Percentiles rank a stretch among this genome's conserved stretches.
These are phyloP conservation scores for Sungouiella blattae DNA, from an alignment of 805 yeast genomes.

Conservation along the genomic window DNA sequence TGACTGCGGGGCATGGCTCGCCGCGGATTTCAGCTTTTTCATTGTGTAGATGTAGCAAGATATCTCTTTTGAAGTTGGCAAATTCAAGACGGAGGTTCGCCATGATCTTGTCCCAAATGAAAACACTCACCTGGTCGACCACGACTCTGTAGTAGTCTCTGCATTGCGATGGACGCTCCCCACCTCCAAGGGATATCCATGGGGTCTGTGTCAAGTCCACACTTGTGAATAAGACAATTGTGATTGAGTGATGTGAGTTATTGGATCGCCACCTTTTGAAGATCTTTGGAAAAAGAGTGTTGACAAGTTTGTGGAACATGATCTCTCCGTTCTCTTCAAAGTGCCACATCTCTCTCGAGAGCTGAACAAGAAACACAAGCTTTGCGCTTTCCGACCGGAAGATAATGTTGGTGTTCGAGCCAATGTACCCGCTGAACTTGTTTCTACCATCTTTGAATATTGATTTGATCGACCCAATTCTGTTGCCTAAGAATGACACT, in stretches of 20 bases:
- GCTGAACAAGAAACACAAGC: constrained; percentile 77
- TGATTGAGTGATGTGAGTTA: constrained; percentile 86
- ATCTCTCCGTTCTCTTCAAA: constrained; percentile 96
- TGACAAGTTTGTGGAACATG: constrained; percentile 86
- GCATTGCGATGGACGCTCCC: constrained; percentile 66
- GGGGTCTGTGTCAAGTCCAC: constrained; percentile 56
- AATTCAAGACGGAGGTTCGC: constrained; percentile 80
- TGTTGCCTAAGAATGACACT: constrained; percentile 54
- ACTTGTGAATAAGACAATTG: constrained; percentile 83
- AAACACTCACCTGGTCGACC: constrained; percentile 87
- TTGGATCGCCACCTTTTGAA: constrained; percentile 83
- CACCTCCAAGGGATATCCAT: constrained; percentile 59
- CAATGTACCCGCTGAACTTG: constrained; percentile 72
- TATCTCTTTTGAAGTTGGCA: constrained; percentile 73
- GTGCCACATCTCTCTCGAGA: constrained; percentile 96
- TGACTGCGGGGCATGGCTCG: constrained; percentile 75
- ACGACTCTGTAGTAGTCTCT: constrained; percentile 88
- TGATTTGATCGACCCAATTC: constrained; percentile 62
- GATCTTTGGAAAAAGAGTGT: constrained; percentile 86
- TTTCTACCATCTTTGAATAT: constrained; percentile 67
- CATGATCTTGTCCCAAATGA: constrained; percentile 92
- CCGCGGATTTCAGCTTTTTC: constrained; percentile 40
- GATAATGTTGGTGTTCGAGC: constrained; percentile 70
- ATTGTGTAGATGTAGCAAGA: constrained; percentile 44
- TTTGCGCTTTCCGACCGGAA: constrained; percentile 91